Base-by-base conservation (phyloP, 768 basidiomycete genomes). In the Xerocomellus amylosporus region DNA sequence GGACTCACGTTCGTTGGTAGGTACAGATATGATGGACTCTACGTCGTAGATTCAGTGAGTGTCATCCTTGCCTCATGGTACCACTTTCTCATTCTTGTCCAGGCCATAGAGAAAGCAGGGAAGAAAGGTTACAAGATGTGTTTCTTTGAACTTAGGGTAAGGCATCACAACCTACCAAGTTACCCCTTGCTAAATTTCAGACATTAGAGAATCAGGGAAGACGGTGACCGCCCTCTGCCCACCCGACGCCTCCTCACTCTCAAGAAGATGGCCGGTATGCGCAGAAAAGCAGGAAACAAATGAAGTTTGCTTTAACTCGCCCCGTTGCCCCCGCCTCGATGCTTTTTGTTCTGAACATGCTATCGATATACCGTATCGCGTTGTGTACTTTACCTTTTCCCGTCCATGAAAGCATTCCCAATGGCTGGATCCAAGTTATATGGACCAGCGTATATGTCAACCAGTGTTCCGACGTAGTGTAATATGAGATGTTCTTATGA, bases 11-110 rank as follows among this genome's bases (percentile, higher is more conserved):
- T 36, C 0, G n/a, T 39, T 22, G 24, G 17, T 13, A 71, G 71
- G 48, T 71, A 60, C 45, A 62, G 70, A 43, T 71, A 71, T 39
- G 70, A 71, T 26, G 70, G 70, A 5, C 58, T 71, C 13, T 73
- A 71, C 38, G 22, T 63, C 5, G 70, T 71, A 2, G 59, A 62
- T 12, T 54, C 51, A 3, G 70, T 71, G 13, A 26, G 59, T 60
- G 9, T 5, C 15, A 33, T 36, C 2, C 24, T 48, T 49, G 9
- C 9, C 4, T 56, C 36, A 5, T 2, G 3, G 9, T 19, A 17
- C n/a, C n/a, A 10, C 8, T 20, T 41, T 58, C 54, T 60, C 24
- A 65, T 36, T 36, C 19, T 24, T 44, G 19, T 6, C 8, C 26
- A 71, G 70, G 63, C 64, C 10, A 42, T 34, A 39, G 46, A 51